These are phyloP conservation scores for Russula dissimulans DNA, from an alignment of 768 basidiomycete genomes.

Conservation along the genomic window DNA sequence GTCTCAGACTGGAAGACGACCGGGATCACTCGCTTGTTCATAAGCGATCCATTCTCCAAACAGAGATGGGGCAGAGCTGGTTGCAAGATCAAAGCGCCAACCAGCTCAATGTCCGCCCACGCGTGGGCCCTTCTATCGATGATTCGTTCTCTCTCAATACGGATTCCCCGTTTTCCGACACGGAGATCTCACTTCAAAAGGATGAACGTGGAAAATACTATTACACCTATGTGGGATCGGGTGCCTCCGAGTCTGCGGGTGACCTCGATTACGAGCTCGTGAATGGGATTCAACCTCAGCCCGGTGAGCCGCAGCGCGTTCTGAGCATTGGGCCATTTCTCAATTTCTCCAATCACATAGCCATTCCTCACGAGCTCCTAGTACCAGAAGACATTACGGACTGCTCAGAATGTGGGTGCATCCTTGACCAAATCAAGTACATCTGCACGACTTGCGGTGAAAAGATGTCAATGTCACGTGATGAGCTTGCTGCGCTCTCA, in stretches of 20 bases:
- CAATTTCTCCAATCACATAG: conserved; percentile 4
- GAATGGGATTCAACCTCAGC: neutral
- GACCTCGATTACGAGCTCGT: conserved; percentile 9
- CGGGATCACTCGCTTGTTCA: neutral
- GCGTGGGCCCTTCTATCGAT: conserved; percentile 8
- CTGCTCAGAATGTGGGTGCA: conserved; percentile 72
- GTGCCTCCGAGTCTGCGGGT: conserved; percentile 10
- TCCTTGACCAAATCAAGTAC: conserved; percentile 79
- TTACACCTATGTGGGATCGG: neutral
- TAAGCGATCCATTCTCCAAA: conserved; percentile 3
- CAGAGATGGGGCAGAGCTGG: conserved; percentile 8
- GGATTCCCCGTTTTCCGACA: conserved; percentile 7
- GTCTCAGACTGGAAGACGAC: conserved; percentile 8
- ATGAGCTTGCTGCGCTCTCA: conserved; percentile 16
- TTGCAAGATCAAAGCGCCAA: conserved; percentile 9
- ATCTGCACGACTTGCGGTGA: conserved; percentile 85
- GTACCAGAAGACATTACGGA: conserved; percentile 59
- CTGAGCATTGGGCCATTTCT: neutral
- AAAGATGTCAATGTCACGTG: conserved; percentile 38
- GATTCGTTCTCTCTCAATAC: conserved; percentile 19
- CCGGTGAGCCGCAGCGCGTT: neutral
- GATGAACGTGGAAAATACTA: conserved; percentile 11
- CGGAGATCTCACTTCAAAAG: conserved; percentile 1
- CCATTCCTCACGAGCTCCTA: conserved; percentile 37
- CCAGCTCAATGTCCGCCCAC: neutral